phyloP scores from a whole-genome alignment of 352 stramenopile species.

The Globisporangium spiculum region DNA sequence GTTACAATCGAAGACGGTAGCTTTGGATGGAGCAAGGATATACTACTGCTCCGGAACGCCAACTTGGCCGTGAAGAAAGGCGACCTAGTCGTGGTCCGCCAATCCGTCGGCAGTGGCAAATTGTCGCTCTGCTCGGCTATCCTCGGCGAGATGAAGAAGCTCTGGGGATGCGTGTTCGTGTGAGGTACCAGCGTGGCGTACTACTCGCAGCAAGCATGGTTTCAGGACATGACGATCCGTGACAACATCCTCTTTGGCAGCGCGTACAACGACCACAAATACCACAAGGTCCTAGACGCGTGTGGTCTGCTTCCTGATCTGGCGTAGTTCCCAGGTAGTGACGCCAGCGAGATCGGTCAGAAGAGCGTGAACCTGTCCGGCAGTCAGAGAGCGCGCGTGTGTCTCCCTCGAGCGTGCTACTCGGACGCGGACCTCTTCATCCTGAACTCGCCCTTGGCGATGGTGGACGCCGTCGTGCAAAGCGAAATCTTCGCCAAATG shows the following conservation, averaged over 20 bases:
- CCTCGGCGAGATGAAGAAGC: background rate
- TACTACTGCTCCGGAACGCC: slow-evolving; percentile 19
- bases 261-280: background rate
- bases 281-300: background rate
- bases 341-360: background rate
- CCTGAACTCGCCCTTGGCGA: slow-evolving; percentile 85
- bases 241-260: slow-evolving; percentile 3
- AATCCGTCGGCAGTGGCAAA: background rate
- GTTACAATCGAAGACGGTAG: slow-evolving; percentile 24
- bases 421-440: slow-evolving; percentile 39
- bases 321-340: background rate
- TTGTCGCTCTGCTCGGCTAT: background rate
- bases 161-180: background rate
- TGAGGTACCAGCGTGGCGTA: background rate
- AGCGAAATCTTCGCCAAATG: slow-evolving; percentile 68
- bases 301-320: background rate
- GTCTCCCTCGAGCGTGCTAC: slow-evolving; percentile 4
- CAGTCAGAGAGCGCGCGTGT: slow-evolving; percentile 1
- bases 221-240: background rate
- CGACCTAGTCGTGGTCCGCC: background rate
- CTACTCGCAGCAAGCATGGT: background rate
- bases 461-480: slow-evolving; percentile 90
- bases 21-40: slow-evolving; percentile 26
- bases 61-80: background rate
- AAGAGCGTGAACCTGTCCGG: background rate